A percentile compares a stretch with the other conserved stretches of the same genome.
phyloP scores from a whole-genome alignment of 805 yeast species.

The Yarrowia alimentaria region DNA sequence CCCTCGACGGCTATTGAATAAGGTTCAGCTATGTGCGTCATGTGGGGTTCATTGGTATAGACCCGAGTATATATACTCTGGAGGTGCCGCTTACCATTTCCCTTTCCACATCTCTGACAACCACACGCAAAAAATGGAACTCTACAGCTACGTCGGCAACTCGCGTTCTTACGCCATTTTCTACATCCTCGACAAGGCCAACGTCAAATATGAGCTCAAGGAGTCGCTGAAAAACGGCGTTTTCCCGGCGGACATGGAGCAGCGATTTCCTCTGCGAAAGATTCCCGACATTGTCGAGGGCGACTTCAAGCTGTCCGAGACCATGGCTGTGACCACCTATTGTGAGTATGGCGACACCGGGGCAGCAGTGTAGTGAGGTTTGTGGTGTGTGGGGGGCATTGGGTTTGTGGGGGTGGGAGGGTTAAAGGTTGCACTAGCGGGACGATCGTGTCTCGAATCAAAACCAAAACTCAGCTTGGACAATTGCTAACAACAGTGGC shows the following conservation, averaged over 20 bases:
- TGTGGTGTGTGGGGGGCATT: no score
- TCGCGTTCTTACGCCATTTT: constrained; percentile 25
- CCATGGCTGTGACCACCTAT: constrained; percentile 59
- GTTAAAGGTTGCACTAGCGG: no score
- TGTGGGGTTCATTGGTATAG: constrained; percentile 2
- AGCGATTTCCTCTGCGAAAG: constrained; percentile 55
- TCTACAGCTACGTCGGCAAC: constrained; percentile 19
- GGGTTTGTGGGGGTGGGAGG: no score
- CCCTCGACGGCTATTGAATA: constrained; percentile 22
- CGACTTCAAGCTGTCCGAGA: constrained; percentile 63
- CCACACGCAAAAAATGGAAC: constrained; percentile 19
- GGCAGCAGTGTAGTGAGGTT: no score
- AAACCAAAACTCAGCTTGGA: no score
- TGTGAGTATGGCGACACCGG: no score
- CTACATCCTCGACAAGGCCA: constrained; percentile 22
- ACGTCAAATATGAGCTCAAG: constrained; percentile 9
- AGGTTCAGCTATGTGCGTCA: no score
- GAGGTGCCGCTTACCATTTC: no score
- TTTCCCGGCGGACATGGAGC: constrained; percentile 42
- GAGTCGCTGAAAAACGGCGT: constrained; percentile 27
- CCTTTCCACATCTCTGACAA: no score
- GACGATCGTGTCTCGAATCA: no score
- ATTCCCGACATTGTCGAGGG: constrained; percentile 64
- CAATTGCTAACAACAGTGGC: no score
- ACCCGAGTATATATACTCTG: not conserved